Base-by-base conservation (phyloP, 2,329 filamentous ascomycete species). In the Colletotrichum gigasporum region DNA sequence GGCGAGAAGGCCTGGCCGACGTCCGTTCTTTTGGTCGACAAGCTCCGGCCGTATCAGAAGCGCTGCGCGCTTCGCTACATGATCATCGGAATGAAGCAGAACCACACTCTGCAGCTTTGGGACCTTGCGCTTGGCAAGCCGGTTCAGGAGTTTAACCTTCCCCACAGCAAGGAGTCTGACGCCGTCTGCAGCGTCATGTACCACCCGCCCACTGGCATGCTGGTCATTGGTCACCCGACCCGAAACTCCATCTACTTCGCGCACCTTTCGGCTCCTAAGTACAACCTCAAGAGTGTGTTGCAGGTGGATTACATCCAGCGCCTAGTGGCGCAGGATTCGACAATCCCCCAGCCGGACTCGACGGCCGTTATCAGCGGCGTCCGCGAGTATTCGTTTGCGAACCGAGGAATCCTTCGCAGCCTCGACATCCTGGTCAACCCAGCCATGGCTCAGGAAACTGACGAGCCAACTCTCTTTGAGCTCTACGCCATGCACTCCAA, bases 181-280 rank as follows among this genome's bases (percentile, higher is more conserved):
- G 94, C 94, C n/a, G 95, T 98, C 66, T 99, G 96, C 84, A 98
- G 94, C 75, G 91, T 99, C 74, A 90, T 91, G 74, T 99, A 98
- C 76, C 94, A 99, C 76, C 91, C 96, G 5, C 87, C 89, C 68
- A 96, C 94, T 28, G 94, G 95, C 62, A 97, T 98, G 81, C 92
- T 99, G 74, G 89, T 96, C 66, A 91, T 99, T 65, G 96, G 95
- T 34, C 96, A 99, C 73, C 96, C 96, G 10, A 98, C 95, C 2
- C 90, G 96, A 68, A 99, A 99, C 81, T 97, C 94, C 7, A 90
- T 99, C 77, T 99, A 97, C 82, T 97, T 99, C 80, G 89, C 97
- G 52, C 95, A 98, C 73, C 83, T 99, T 35, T 98, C 95, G 54
- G 95, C 94, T 39, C 96, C 96, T 18, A 93, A 93, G 78, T 98